Conservation (phyloP, 1,139 yeast species). For the Saccharomyces hybrid region DNA sequence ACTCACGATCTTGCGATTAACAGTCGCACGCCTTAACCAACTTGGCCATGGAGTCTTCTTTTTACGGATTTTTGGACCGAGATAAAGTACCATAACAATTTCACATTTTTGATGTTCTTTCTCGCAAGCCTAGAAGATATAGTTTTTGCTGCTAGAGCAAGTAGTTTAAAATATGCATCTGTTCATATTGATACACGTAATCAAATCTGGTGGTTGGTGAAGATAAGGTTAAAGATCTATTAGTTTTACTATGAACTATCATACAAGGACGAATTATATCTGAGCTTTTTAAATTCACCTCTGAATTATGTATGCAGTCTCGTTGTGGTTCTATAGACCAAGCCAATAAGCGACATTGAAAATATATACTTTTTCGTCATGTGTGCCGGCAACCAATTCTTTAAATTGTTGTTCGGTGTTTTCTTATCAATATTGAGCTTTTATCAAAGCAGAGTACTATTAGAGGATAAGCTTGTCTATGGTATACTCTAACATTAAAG, state of each 20-base stretch:
- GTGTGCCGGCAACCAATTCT: neutral
- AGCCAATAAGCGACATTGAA: neutral
- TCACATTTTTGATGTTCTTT: no score
- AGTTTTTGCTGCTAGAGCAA: no score
- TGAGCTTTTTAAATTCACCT: neutral
- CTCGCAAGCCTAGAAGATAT: no score
- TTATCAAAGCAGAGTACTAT: neutral
- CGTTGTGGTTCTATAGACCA: neutral
- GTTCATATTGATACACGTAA: neutral
- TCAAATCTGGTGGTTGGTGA: neutral
- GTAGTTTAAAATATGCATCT: neutral
- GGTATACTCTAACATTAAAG: neutral
- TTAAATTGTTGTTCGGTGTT: neutral
- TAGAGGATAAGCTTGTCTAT: neutral
- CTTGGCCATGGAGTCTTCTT: conserved; percentile 31
- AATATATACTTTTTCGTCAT: neutral
- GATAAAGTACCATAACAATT: no score
- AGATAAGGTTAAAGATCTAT: neutral
- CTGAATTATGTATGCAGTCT: neutral
- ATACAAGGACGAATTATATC: neutral
- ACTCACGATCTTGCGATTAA: conserved; percentile 34
- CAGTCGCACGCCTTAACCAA: conserved; percentile 35
- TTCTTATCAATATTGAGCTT: neutral
- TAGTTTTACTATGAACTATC: neutral
- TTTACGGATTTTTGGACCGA: no score